Conservation (phyloP, 75 land plant genomes). For the Picea glauca region DNA sequence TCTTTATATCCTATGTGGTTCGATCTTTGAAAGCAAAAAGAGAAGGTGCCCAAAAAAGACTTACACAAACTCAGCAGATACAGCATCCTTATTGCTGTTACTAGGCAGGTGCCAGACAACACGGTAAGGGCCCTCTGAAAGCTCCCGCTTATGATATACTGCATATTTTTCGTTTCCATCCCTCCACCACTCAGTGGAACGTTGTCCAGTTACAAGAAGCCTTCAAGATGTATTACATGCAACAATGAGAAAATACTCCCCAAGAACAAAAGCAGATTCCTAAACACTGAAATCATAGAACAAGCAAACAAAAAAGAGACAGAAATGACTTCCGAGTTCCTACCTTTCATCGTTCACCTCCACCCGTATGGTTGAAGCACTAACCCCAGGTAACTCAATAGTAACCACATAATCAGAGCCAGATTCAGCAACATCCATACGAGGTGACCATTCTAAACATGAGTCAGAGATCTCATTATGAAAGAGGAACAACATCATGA, state of each 20-base stretch:
- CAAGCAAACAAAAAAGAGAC: neutral
- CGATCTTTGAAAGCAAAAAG: too few species aligned
- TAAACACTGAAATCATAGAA: neutral
- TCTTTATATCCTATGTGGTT: too few species aligned
- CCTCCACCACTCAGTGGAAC: conserved; percentile 45
- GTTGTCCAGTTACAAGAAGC: conserved; percentile 50
- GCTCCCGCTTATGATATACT: conserved; percentile 48
- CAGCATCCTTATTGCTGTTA: conserved; percentile 49
- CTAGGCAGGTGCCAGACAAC: conserved; percentile 68
- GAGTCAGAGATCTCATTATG: neutral
- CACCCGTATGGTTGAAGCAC: conserved; percentile 49
- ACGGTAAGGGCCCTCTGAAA: conserved; percentile 65
- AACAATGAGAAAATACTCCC: neutral
- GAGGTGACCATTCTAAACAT: conserved; percentile 64
- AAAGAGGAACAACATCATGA: conserved; percentile 1
- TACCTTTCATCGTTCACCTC: conserved; percentile 65
- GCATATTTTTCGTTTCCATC: conserved; percentile 20
- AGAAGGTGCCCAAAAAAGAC: conserved; percentile 8
- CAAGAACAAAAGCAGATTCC: neutral
- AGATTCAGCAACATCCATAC: conserved; percentile 76
- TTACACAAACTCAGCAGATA: conserved; percentile 80
- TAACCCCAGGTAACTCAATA: conserved; percentile 74
- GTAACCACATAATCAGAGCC: conserved; percentile 47
- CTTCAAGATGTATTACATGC: conserved; percentile 17
- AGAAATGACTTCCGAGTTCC: neutral